Percentiles rank a stretch among this genome's conserved stretches.
Evolutionary conservation across 2,329 filamentous ascomycete species (phyloP).

Genomic region (Arthrinium puccinioides): DNA sequence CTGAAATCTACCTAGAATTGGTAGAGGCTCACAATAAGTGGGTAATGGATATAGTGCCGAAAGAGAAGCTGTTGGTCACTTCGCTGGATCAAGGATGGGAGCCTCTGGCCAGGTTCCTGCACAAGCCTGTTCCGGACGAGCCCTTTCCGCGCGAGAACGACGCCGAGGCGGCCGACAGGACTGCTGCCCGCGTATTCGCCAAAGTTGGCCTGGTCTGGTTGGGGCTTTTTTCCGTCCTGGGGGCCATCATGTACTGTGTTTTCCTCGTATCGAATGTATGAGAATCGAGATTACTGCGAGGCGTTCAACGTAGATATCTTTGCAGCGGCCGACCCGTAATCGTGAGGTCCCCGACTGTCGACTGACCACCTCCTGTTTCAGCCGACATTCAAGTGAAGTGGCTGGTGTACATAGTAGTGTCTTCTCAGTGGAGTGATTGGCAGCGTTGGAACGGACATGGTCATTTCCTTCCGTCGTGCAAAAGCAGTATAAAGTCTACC

Average conservation of each 20-base stretch:
- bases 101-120: conserved; percentile 23
- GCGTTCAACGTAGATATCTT: no score
- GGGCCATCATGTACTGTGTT: background rate
- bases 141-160: conserved; percentile 22
- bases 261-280: no score
- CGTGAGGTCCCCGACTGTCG: no score
- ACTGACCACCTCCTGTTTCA: no score
- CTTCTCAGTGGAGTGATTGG: no score
- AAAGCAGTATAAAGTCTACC: no score
- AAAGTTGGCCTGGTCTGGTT: conserved; percentile 4
- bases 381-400: no score
- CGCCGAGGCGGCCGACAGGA: conserved; percentile 7
- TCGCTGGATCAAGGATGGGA: conserved; percentile 23
- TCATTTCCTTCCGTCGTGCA: no score
- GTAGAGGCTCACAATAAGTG: conserved; percentile 3
- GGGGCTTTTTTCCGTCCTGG: background rate
- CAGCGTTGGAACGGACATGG: no score
- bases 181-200: conserved; percentile 3
- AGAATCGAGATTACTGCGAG: no score
- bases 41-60: conserved; percentile 3
- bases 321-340: no score
- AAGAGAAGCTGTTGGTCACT: conserved; percentile 11
- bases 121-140: conserved; percentile 18
- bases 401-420: no score
- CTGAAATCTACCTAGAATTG: background rate